Evolutionary conservation across 495 filamentous ascomycete genomes (phyloP), one percentile per base, ranked within the genome.

Genomic region (Trichoderma gamsii): DNA sequence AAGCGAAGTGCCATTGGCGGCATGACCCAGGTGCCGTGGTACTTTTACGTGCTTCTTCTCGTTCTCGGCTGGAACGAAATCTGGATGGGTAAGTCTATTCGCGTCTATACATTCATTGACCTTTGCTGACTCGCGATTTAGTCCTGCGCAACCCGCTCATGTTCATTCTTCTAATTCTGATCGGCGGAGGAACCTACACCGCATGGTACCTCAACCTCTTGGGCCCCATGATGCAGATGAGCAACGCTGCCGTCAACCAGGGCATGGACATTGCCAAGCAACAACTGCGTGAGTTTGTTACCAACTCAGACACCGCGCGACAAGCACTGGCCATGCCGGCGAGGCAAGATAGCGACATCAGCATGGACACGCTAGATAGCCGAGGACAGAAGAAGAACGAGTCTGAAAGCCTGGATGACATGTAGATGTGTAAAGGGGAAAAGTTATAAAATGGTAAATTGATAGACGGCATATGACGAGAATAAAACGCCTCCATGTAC

Each of bases 21-120:
- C 68, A 90, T 99, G 71, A 91, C 92, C 4, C 93, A 98, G 78
- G 90, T 98, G 67, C 95, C 95, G 23, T 74, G 97, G 67, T 98
- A 96, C 77, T 97, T 98, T 76, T 99, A 96, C 71, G 94, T 86
- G 23, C 73, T 97, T 64, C 79, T 99, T 66, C 78, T 99, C 68
- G 92, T 92, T 38, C 81, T 99, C 51, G 95, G 95, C 29, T 98
- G 95, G 95, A 99, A 99, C 77, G 95, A 99, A 79, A 92, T 98
- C 69, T 75, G 93, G 70, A 90, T 92, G 73, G 91, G 92, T 96
- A 83, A 82, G 90, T 65, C 41, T 69, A 59, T 43, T 66, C 41
- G 67, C 18, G 59, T n/a, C 43, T 69, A 63, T 46, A 25, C 70
- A 25, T 18, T 32, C 1, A 66, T 52, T 9, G 29, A 13, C 23